A percentile compares a stretch with the other conserved stretches of the same genome.
phyloP scores from a whole-genome alignment of 371 early-diverging fungal genomes.

The Chytridium lagenaria region DNA sequence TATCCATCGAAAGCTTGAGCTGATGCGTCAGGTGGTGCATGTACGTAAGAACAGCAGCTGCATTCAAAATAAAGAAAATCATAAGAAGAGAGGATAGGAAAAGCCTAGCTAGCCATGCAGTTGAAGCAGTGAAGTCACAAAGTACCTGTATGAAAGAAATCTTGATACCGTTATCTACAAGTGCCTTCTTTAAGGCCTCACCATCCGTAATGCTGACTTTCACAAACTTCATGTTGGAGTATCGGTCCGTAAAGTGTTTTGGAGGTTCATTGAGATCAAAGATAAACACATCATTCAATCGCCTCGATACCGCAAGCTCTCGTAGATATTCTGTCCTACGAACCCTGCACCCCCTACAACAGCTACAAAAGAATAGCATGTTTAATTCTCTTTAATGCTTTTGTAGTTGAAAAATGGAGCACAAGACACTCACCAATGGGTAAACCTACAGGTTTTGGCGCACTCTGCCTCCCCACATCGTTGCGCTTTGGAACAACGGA shows the following conservation, averaged over 20 bases:
- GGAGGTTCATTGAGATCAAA: not conserved
- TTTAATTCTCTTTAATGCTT: too few relatives aligned
- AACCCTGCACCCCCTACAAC: conserved; percentile 6
- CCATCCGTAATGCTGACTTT: conserved; percentile 1
- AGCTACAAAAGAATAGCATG: not conserved
- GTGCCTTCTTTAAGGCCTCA: not conserved
- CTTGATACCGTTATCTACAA: not conserved
- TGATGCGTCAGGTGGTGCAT: not conserved
- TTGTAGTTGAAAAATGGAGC: not conserved
- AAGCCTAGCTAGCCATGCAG: not conserved
- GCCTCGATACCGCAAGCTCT: not conserved
- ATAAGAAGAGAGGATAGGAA: not conserved
- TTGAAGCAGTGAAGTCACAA: too few relatives aligned
- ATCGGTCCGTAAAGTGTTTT: not conserved
- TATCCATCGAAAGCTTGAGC: not conserved
- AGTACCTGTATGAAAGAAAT: conserved; percentile 12
- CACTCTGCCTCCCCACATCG: not conserved
- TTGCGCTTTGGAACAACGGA: not conserved
- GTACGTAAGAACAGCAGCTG: conserved; percentile 5
- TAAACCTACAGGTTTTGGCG: not conserved
- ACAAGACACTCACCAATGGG: not conserved
- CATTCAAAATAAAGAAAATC: too few relatives aligned
- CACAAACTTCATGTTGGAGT: not conserved
- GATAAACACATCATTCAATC: not conserved
- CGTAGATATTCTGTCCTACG: not conserved